Base-by-base conservation (phyloP, 352 stramenopile species). In the Phytophthora sp. region DNA sequence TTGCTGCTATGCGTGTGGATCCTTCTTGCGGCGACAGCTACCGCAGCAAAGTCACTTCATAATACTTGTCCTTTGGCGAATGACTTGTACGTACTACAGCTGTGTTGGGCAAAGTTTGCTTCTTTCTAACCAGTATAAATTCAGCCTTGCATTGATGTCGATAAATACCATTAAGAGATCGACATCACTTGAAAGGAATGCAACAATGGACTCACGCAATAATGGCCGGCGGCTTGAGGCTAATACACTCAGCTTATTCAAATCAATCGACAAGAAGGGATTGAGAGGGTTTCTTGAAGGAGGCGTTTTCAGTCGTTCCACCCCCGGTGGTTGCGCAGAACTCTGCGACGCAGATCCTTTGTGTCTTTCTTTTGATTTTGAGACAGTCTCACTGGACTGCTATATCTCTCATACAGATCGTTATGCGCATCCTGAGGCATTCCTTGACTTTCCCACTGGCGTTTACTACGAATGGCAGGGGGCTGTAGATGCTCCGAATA, bases 391-490 rank as follows among this genome's bases (percentile, higher is more conserved):
- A 3, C 26, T 49, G 1, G 81, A 76, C 34, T 94, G 85, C 61
- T 92, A 94, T 58, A 65, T 94, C 12, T 90, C 83, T 8, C 66
- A 92, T 61, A 79, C 80, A 3, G 85, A 94, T 54, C 74, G 82
- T 11, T 94, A 87, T 53, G 66, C 67, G 1, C 69, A 88, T 34
- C 82, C 83, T 1, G 71, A 87, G 18, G 79, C 82, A 27, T 92
- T 91, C 53, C 54, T 94, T 18, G 62, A 73, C 28, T 92, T 91
- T 27, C 66, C 82, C 5, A 86, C 77, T 0, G 84, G 83, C 13
- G 62, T 85, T 23, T 92, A 94, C 59, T 92, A 91, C 44, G 85
- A 94, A 52, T 92, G 85, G 85, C 77, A 92, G 54, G 82, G 80
- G 6, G 42, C 66, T 13, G 76, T 87, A 8, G 63, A 59, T 5